Evolutionary conservation across 768 basidiomycete species (phyloP), one percentile per base, ranked within the genome.

Genomic region (Rhodotorula graminis): DNA sequence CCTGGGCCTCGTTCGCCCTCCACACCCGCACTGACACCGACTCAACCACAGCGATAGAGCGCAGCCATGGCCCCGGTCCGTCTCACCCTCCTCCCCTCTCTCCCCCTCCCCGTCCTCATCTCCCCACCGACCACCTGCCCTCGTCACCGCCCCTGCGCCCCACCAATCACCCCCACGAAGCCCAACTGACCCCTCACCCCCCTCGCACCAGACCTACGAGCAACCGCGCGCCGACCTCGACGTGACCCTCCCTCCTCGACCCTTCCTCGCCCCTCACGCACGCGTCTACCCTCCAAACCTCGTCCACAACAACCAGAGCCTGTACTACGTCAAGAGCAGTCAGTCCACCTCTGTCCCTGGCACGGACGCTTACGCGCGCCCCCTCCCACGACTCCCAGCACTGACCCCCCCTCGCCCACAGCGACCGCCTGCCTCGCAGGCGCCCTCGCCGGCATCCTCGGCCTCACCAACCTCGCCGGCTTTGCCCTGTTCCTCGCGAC

Each of bases 271-370:
- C 2, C 74, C 74, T 12, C 18, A 47, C 53, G n/a, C n/a, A n/a
- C n/a, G n/a, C n/a, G 66, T 72, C 42, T 75, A 50, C 65, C 16
- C 55, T 0, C 71, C 69, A 3, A 73, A 70, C 67, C 63, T 76
- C 19, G 37, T 46, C 0, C 42, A 64, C 60, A 76, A 76, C 64
- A 37, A 42, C 42, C 55, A 59, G 40, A 31, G 59, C 2, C 63
- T 76, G 31, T 65, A 71, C 66, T 72, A 76, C 60, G 71, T 76
- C 27, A 76, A 76, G 65, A 70, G 69, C 33, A 76, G 71, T 73
- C 19, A 46, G 69, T 53, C 31, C 40, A 19, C 25, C 42, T 23
- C n/a, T n/a, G n/a, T 27, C 29, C 60, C 27, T 6, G 25, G 21
- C 29, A 18, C 52, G 40, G 47, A 19, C 19, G 9, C 42, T 40